phyloP scores from a whole-genome alignment of 2,329 filamentous ascomycete genomes.

The Claviceps africana region DNA sequence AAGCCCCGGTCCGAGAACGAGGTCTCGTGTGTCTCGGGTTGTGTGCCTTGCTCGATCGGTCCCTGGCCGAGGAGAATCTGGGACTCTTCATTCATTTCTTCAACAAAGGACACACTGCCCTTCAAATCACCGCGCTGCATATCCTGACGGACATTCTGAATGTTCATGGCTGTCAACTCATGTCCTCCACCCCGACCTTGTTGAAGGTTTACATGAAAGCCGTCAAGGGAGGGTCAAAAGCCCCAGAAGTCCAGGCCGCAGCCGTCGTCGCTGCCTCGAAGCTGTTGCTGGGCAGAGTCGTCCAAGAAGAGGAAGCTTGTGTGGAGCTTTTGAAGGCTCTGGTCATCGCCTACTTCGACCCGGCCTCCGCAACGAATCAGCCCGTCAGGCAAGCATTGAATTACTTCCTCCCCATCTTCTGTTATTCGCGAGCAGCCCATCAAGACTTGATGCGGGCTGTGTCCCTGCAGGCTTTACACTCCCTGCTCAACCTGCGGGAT shows the following conservation, averaged over 20 bases:
- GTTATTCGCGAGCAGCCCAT: slow-evolving; percentile 71
- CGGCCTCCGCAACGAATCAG: slow-evolving; percentile 65
- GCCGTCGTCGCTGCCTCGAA: slow-evolving; percentile 76
- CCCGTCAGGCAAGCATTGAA: slow-evolving; percentile 73
- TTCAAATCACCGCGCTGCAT: slow-evolving; percentile 82
- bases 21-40: slow-evolving; percentile 81
- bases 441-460: slow-evolving; percentile 68
- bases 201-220: slow-evolving; percentile 78
- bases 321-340: slow-evolving; percentile 72
- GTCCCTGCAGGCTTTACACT: slow-evolving; percentile 59
- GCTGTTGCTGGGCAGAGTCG: slow-evolving; percentile 65
- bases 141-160: slow-evolving; percentile 89
- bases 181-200: slow-evolving; percentile 52
- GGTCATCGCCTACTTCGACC: slow-evolving; percentile 79
- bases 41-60: slow-evolving; percentile 81
- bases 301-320: slow-evolving; percentile 53
- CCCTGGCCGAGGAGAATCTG: slow-evolving; percentile 82
- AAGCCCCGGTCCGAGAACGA: slow-evolving; percentile 81
- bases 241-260: slow-evolving; percentile 63
- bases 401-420: slow-evolving; percentile 92
- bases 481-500: slow-evolving; percentile 59
- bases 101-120: slow-evolving; percentile 73
- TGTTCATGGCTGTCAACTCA: slow-evolving; percentile 69
- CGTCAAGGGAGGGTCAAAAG: slow-evolving; percentile 55
- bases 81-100: slow-evolving; percentile 93